Base-by-base conservation (phyloP, 345 rosid species). In the Balakata baccata region DNA sequence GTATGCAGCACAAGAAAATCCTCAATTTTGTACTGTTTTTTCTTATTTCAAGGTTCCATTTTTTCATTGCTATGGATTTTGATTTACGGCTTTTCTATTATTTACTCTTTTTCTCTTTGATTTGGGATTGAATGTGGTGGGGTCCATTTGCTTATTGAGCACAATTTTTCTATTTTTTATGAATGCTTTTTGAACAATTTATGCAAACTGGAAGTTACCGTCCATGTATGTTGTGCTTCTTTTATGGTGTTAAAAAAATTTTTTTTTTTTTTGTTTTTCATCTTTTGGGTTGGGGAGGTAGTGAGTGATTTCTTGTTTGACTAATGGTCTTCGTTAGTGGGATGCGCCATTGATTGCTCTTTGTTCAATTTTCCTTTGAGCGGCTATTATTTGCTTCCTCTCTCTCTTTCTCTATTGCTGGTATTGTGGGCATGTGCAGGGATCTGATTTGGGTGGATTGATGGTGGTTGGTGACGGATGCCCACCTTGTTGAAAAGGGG, bases 291-390 rank as follows among this genome's bases (percentile, higher is more conserved):
- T 57, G 34, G 47, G 70, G 70, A n/a, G 70, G 16, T 64, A 3
- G 10, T 14, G 65, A 66, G 78, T 80, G 87, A 85, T 84, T 83
- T 84, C 72, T 76, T 66, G 78, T 80, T 85, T 86, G 88, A 85
- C 87, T 79, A 75, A 50, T 61, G 75, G 59, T 75, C 75, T 78
- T 73, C 75, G 77, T 45, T 81, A 81, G 89, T 82, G 88, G 85
- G 75, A 63, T 45, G 81, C 76, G 82, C 80, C 84, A 81, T 84
- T 82, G 82, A 85, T 84, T 86, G 87, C 87, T 70, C 61, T 70
- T 54, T 72, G 45, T 63, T 66, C 18, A 72, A 23, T 53, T 70
- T 58, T 41, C 51, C 78, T 51, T 45, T 60, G 65, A 74, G 65
- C 46, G 70, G 73, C 79, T 71, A 59, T 63, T 37, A 66, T 68